A percentile compares a stretch with the other conserved stretches of the same genome.
These are phyloP conservation scores for Mycogone perniciosa DNA, from an alignment of 2,329 filamentous ascomycete genomes.

Conservation along the genomic window DNA sequence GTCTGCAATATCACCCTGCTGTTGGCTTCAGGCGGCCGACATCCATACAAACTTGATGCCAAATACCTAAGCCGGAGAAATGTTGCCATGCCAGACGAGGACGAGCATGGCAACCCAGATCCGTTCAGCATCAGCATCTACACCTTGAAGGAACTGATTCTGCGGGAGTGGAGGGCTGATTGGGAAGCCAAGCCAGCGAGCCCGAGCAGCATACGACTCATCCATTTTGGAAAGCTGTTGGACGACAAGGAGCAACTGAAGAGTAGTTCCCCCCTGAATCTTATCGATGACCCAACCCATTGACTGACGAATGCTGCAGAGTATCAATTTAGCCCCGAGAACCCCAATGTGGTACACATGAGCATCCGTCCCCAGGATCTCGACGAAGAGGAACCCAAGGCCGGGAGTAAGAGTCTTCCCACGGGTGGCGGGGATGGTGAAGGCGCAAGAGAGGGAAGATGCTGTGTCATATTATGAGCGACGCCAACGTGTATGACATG, in stretches of 20 bases:
- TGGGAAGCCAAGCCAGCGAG: constrained; percentile 85
- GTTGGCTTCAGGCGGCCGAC: constrained; percentile 71
- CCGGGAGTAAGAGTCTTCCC: constrained; percentile 47
- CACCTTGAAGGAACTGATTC: constrained; percentile 87
- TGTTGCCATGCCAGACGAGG: constrained; percentile 64
- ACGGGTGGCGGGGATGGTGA: constrained; percentile 36
- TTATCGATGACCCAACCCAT: background rate
- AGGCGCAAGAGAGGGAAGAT: constrained; percentile 34
- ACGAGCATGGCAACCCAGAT: constrained; percentile 56
- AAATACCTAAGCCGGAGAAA: constrained; percentile 77
- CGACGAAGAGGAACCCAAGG: constrained; percentile 71
- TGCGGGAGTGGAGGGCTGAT: constrained; percentile 86
- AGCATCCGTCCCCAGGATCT: constrained; percentile 82
- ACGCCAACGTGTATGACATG: background rate
- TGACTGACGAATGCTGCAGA: constrained; percentile 43
- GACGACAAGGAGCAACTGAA: constrained; percentile 82
- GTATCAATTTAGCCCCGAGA: constrained; percentile 68
- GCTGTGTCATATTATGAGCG: constrained; percentile 47
- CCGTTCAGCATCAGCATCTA: constrained; percentile 90
- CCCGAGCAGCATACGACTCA: constrained; percentile 82
- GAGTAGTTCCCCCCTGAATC: constrained; percentile 47
- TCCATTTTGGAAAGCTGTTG: constrained; percentile 84
- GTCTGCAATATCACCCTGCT: constrained; percentile 74
- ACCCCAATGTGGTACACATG: constrained; percentile 89
- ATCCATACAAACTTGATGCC: constrained; percentile 85